Evolutionary conservation across 2,329 filamentous ascomycete genomes (phyloP).

Genomic region (Cladorrhinum sp.): DNA sequence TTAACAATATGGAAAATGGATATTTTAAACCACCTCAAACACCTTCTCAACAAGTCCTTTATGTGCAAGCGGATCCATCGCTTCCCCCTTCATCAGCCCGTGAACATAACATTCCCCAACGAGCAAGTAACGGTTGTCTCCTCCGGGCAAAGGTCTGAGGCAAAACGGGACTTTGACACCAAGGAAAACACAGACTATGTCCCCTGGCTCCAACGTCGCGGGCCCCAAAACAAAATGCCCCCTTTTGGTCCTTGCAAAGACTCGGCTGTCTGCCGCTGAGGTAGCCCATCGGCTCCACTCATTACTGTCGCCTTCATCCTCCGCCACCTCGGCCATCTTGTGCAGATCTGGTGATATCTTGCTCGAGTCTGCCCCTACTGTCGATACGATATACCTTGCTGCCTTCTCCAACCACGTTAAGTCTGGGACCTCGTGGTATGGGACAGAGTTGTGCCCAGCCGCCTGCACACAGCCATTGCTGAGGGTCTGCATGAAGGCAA

Average conservation of each 20-base stretch:
- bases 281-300: conserved; percentile 10
- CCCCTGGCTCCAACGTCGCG: conserved; percentile 18
- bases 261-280: conserved; percentile 33
- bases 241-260: conserved; percentile 32
- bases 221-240: conserved; percentile 36
- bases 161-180: conserved; percentile 26
- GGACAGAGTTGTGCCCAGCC: neutral
- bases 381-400: neutral
- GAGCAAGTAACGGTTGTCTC: neutral
- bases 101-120: conserved; percentile 14
- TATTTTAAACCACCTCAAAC: conserved; percentile 4
- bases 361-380: neutral
- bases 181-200: conserved; percentile 24
- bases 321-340: conserved; percentile 27
- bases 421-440: neutral
- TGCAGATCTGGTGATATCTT: neutral
- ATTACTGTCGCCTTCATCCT: conserved; percentile 14
- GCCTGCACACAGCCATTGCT: conserved; percentile 32
- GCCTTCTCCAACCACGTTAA: neutral
- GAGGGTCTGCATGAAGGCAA: conserved; percentile 35
- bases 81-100: conserved; percentile 23
- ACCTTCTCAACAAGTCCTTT: neutral
- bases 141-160: conserved; percentile 14
- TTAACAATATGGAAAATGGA: no score
- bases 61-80: conserved; percentile 16